These are phyloP conservation scores for Jacaranda mimosifolia DNA, from an alignment of 257 asterid species.

Conservation along the genomic window DNA sequence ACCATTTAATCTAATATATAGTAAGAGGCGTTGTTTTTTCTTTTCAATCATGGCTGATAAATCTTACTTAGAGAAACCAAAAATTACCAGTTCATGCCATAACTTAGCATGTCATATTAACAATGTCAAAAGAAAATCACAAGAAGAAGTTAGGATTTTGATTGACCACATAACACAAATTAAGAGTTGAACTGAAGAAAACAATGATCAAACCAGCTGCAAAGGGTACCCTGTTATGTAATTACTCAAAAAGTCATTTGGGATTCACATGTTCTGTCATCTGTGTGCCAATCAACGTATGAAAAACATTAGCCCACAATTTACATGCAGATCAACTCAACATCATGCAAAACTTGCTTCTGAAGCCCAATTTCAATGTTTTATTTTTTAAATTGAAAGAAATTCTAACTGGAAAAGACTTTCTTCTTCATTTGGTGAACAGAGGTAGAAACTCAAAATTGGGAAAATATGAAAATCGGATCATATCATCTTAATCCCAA, in stretches of 20 bases:
- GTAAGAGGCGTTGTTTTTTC: background rate
- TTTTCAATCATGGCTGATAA: background rate
- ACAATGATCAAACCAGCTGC: background rate
- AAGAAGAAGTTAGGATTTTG: background rate
- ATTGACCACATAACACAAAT: background rate
- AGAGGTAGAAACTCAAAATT: no score
- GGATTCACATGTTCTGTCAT: slow-evolving; percentile 8
- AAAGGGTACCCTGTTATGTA: background rate
- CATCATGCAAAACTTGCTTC: slow-evolving; percentile 23
- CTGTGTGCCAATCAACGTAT: background rate
- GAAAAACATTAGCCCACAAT: background rate
- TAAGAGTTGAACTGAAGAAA: background rate
- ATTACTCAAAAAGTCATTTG: slow-evolving; percentile 13
- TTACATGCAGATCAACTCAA: slow-evolving; percentile 15
- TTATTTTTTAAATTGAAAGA: no score
- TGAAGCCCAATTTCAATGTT: background rate
- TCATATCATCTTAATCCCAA: no score
- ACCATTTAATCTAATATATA: background rate
- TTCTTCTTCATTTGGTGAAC: no score
- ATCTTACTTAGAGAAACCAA: background rate
- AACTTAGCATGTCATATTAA: background rate
- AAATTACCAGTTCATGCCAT: background rate
- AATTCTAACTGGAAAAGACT: background rate
- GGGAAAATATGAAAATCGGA: no score
- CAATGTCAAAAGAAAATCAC: background rate